phyloP scores from a whole-genome alignment of 495 filamentous ascomycete genomes.

The Astrothelium subdiscretum region DNA sequence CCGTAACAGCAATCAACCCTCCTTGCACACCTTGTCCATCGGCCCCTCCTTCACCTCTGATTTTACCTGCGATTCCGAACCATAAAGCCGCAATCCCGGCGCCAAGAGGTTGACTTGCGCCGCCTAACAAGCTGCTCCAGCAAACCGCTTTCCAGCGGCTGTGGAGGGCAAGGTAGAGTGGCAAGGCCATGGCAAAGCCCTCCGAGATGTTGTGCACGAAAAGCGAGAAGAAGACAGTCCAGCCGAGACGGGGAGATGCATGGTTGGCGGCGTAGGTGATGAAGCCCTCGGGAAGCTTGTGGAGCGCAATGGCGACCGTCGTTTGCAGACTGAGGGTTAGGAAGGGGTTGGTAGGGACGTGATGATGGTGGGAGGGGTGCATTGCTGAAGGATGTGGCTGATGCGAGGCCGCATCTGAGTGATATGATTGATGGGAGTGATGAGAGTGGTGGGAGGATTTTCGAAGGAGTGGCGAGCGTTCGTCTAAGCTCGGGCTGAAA shows the following conservation, averaged over 20 bases:
- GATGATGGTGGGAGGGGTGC: conserved; percentile 62
- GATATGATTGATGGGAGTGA: not conserved
- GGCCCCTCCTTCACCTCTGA: conserved; percentile 28
- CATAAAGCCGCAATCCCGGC: conserved; percentile 74
- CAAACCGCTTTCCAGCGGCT: conserved; percentile 68
- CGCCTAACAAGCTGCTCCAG: conserved; percentile 74
- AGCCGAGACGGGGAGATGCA: conserved; percentile 73
- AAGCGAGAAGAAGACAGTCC: conserved; percentile 86
- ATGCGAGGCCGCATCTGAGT: not conserved
- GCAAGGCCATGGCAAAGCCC: conserved; percentile 87
- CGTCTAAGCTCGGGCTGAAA: not conserved
- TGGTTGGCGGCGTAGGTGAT: conserved; percentile 98
- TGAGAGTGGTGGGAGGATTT: not conserved
- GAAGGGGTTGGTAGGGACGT: conserved; percentile 92
- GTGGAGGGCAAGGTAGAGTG: conserved; percentile 75
- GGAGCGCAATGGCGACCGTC: conserved; percentile 82
- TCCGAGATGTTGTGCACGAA: conserved; percentile 98
- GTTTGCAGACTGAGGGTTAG: conserved; percentile 88
- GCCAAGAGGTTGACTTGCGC: conserved; percentile 74
- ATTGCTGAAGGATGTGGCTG: not conserved
- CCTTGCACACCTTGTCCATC: conserved; percentile 65
- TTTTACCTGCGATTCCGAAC: conserved; percentile 46
- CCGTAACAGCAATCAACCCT: conserved; percentile 72
- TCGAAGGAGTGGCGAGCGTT: not conserved
- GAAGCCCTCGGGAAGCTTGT: conserved; percentile 96